Conservation (phyloP, 768 basidiomycete genomes). For the Tylopilus rubrobrunneus region DNA sequence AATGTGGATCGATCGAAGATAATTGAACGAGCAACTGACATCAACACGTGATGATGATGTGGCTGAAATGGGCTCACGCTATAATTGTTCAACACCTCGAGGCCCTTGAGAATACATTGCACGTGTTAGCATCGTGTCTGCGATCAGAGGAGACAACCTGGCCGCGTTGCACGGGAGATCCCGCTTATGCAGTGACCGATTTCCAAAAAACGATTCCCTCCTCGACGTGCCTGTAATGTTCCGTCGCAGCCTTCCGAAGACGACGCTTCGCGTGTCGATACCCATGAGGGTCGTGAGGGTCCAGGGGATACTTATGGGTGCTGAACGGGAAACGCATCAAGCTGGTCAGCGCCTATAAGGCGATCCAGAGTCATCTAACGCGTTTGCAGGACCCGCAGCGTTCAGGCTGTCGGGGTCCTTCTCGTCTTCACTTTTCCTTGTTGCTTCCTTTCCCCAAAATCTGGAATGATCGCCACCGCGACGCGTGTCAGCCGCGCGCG, state of each 20-base stretch:
- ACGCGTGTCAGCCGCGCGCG: neutral
- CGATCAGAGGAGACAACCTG: neutral
- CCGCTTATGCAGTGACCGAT: neutral
- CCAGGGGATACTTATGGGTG: slow-evolving; percentile 10
- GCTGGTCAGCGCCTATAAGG: neutral
- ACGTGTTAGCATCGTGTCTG: slow-evolving; percentile 6
- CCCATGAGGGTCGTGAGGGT: slow-evolving; percentile 76
- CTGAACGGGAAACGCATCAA: neutral
- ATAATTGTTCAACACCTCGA: slow-evolving; percentile 87
- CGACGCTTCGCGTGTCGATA: slow-evolving; percentile 84
- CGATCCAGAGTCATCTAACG: neutral
- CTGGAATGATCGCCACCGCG: neutral
- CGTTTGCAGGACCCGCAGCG: neutral
- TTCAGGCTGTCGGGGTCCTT: neutral
- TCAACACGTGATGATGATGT: neutral
- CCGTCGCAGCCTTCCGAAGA: slow-evolving; percentile 76
- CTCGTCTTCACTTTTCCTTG: neutral
- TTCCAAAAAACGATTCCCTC: neutral
- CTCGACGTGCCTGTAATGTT: slow-evolving; percentile 66
- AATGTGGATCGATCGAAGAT: neutral
- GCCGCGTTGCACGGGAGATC: neutral
- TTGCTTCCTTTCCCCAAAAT: neutral
- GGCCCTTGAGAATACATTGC: slow-evolving; percentile 42
- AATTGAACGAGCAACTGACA: neutral
- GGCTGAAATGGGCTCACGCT: slow-evolving; percentile 43